Conservation (phyloP, 129 eudicot species). For the Scalesia atractyloides region DNA sequence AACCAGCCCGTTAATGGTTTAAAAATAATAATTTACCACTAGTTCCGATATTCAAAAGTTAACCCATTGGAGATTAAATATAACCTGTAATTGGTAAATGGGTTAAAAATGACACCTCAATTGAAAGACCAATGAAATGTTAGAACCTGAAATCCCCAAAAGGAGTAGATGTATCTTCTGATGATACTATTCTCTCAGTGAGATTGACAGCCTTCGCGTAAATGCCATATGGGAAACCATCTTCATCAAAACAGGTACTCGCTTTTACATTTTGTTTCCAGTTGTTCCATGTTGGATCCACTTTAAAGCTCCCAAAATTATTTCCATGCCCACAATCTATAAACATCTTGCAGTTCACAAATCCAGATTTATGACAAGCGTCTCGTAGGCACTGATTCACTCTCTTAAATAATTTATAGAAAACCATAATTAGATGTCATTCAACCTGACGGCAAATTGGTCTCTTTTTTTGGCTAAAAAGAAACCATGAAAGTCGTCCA, state of each 20-base stretch:
- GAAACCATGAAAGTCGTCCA: not conserved
- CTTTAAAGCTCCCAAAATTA: not conserved
- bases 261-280: conserved; percentile 53
- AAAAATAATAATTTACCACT: too few species aligned
- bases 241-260: conserved; percentile 49
- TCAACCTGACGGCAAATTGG: not conserved
- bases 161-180: conserved; percentile 77
- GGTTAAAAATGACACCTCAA: not conserved
- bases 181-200: conserved; percentile 39
- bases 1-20: too few species aligned
- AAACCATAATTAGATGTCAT: not conserved
- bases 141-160: conserved; percentile 97
- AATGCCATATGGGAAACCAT: conserved; percentile 64
- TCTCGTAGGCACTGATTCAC: conserved; percentile 87
- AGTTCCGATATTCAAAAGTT: too few species aligned
- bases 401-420: conserved; percentile 48
- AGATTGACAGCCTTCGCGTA: conserved; percentile 63
- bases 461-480: not conserved
- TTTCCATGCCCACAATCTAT: conserved; percentile 71
- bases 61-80: not conserved
- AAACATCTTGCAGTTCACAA: conserved; percentile 38
- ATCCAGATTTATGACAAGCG: conserved; percentile 47
- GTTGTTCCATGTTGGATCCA: conserved; percentile 27
- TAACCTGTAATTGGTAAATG: not conserved
- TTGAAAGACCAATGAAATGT: not conserved